Evolutionary conservation across 2,329 filamentous ascomycete species (phyloP).

Genomic region (Monosporascus sp.): DNA sequence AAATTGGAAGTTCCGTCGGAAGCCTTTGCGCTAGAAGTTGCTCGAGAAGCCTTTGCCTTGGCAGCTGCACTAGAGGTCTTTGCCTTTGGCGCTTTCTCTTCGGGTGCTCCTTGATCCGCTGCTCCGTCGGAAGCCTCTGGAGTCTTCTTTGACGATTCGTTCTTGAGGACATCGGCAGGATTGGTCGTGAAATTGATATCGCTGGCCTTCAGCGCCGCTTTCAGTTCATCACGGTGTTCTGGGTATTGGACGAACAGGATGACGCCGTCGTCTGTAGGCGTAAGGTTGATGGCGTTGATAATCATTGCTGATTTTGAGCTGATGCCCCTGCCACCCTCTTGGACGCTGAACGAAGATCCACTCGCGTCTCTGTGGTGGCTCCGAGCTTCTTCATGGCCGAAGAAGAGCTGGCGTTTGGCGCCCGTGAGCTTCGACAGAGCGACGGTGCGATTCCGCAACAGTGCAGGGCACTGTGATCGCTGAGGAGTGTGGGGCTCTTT

Average conservation of each 20-base stretch:
- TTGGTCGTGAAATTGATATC: conserved; percentile 10
- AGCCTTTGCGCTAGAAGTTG: no score
- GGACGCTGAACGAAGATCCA: not conserved
- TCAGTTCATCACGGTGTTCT: conserved; percentile 22
- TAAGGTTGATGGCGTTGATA: conserved; percentile 6
- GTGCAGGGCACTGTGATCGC: conserved; percentile 4
- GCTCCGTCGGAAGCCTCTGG: no score
- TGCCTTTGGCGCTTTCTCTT: no score
- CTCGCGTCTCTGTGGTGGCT: no score
- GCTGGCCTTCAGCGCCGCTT: conserved; percentile 8
- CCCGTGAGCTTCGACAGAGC: not conserved
- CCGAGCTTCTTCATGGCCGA: not conserved
- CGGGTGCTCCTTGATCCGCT: no score
- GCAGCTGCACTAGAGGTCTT: no score
- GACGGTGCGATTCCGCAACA: conserved; percentile 4
- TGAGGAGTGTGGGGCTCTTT: not conserved
- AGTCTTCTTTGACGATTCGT: no score
- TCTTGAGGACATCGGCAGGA: not conserved
- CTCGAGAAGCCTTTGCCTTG: no score
- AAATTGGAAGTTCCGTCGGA: no score
- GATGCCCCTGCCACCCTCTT: not conserved
- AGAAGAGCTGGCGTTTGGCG: not conserved
- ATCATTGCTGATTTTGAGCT: conserved; percentile 22
- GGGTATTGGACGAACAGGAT: conserved; percentile 35
- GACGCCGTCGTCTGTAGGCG: conserved; percentile 16